phyloP scores from a whole-genome alignment of 495 filamentous ascomycete genomes.

The Aspergillus bertholletiae region DNA sequence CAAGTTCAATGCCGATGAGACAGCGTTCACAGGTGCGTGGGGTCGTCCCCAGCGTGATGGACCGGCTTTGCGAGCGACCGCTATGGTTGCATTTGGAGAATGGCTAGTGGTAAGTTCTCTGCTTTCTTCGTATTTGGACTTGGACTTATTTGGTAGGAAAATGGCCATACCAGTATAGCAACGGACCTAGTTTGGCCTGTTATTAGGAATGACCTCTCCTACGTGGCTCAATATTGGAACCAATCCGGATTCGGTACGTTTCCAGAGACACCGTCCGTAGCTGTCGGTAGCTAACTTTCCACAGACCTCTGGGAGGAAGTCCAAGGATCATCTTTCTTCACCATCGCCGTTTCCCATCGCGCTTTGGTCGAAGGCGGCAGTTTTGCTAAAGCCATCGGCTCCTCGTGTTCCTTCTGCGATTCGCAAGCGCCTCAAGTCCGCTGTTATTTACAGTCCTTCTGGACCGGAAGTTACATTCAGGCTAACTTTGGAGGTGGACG shows the following conservation, averaged over 20 bases:
- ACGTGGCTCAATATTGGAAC: conserved; percentile 69
- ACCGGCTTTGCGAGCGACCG: conserved; percentile 40
- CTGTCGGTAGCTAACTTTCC: background rate
- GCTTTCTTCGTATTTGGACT: background rate
- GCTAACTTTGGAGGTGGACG: conserved; percentile 42
- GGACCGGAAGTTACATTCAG: conserved; percentile 52
- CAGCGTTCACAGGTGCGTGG: conserved; percentile 54
- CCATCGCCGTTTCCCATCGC: conserved; percentile 48
- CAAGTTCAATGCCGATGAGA: conserved; percentile 54
- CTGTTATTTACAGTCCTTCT: conserved; percentile 55
- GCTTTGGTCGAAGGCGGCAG: conserved; percentile 58
- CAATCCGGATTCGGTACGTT: conserved; percentile 27
- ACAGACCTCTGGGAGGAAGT: conserved; percentile 69
- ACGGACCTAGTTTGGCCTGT: conserved; percentile 46
- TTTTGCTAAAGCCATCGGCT: conserved; percentile 43
- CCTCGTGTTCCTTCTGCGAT: conserved; percentile 41
- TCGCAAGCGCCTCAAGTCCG: conserved; percentile 55
- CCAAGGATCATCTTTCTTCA: conserved; percentile 54
- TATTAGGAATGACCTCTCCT: conserved; percentile 54
- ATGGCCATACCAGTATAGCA: conserved; percentile 40
- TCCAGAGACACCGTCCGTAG: background rate
- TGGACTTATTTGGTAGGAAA: conserved; percentile 3
- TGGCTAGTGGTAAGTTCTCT: conserved; percentile 24
- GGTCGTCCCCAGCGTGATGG: conserved; percentile 63
- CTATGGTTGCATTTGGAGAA: conserved; percentile 33